phyloP scores from a whole-genome alignment of 1,284 basidiomycete genomes.

The Chalciporus sp. region DNA sequence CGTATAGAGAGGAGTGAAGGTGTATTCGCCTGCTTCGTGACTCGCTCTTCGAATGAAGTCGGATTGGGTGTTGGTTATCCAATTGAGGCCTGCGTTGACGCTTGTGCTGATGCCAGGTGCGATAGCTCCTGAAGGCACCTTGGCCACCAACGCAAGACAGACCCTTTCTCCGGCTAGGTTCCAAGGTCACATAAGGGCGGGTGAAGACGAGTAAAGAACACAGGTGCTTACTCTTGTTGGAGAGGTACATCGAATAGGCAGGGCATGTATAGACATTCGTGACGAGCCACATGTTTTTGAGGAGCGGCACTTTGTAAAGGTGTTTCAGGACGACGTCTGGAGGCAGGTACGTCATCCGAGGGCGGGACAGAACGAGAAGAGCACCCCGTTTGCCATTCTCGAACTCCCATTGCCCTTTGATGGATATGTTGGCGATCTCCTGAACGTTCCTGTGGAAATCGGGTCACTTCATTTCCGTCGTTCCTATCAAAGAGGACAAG shows the following conservation, averaged over 20 bases:
- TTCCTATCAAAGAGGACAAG: background rate
- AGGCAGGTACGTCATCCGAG: slow-evolving; percentile 23
- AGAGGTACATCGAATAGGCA: slow-evolving; percentile 31
- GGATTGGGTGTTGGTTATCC: slow-evolving; percentile 4
- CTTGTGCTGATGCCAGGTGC: background rate
- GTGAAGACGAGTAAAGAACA: background rate
- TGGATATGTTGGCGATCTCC: slow-evolving; percentile 7
- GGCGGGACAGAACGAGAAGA: slow-evolving; percentile 24
- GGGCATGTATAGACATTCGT: slow-evolving; percentile 21
- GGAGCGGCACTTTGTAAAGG: slow-evolving; percentile 22
- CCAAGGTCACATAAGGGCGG: too few relatives aligned
- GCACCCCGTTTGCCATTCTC: slow-evolving; percentile 19
- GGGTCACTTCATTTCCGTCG: background rate
- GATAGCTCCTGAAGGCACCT: background rate
- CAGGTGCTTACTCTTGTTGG: slow-evolving; percentile 25
- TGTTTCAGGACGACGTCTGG: slow-evolving; percentile 14
- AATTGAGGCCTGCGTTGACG: background rate
- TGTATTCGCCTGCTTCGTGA: background rate
- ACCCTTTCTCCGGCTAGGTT: background rate
- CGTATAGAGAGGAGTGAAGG: slow-evolving; percentile 7
- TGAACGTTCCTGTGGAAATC: slow-evolving; percentile 9
- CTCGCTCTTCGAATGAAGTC: slow-evolving; percentile 1
- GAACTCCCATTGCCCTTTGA: slow-evolving; percentile 26
- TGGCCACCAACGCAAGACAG: background rate
- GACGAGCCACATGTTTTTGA: slow-evolving; percentile 24